phyloP scores from a whole-genome alignment of 192 early-diverging fungal species.

The Entomortierella beljakovae region DNA sequence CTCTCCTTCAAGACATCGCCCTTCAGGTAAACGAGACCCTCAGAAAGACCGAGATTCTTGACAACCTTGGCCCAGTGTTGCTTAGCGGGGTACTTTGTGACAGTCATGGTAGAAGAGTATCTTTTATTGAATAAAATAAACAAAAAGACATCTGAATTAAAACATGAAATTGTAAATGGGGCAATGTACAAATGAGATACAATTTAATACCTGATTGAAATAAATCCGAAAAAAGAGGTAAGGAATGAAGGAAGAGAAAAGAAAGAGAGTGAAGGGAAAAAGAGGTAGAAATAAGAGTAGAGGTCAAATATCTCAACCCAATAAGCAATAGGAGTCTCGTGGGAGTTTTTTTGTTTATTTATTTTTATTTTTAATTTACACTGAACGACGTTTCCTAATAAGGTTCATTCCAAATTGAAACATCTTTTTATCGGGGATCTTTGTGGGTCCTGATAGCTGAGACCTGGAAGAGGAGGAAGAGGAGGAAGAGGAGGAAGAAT shows the following conservation, averaged over 20 bases:
- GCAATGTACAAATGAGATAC: background rate
- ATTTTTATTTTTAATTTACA: no score
- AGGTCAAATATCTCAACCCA: background rate
- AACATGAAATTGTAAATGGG: background rate
- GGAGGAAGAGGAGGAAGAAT: no score
- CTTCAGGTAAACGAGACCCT: constrained; percentile 73
- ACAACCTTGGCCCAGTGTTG: constrained; percentile 70
- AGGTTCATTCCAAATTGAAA: no score
- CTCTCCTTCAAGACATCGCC: constrained; percentile 71
- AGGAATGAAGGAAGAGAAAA: background rate
- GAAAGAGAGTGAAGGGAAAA: background rate
- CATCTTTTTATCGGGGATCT: no score
- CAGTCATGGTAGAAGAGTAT: constrained; percentile 22
- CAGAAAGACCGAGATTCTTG: constrained; percentile 64
- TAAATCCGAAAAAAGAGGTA: background rate
- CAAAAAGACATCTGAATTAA: background rate
- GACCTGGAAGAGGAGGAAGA: no score
- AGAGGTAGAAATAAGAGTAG: background rate
- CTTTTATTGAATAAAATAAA: background rate
- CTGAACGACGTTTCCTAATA: no score
- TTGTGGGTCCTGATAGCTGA: no score
- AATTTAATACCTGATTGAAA: background rate
- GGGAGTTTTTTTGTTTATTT: no score
- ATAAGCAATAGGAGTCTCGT: background rate
- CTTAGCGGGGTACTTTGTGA: constrained; percentile 69